Percentiles rank a stretch among this genome's conserved stretches.
Conservation (phyloP, 2,329 filamentous ascomycete genomes). For the Hypoxylon sp. region DNA sequence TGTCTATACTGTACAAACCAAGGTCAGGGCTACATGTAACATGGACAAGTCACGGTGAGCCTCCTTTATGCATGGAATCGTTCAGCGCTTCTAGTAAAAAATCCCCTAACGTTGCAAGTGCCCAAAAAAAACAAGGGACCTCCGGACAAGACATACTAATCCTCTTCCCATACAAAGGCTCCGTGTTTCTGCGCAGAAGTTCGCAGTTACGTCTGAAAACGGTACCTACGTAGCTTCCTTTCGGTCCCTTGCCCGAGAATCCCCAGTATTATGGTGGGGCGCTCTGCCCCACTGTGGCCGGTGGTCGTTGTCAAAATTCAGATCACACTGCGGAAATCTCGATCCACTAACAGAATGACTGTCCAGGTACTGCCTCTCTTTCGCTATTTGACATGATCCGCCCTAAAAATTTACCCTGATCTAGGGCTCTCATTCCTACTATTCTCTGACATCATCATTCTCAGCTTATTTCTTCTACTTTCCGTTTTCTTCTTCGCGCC, state of each 20-base stretch:
- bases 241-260: constrained; percentile 23
- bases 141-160: constrained; percentile 13
- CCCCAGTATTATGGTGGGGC: constrained; percentile 14
- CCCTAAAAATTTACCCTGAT: constrained; percentile 27
- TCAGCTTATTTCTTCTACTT: constrained; percentile 35
- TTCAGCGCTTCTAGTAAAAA: constrained; percentile 5
- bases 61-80: constrained; percentile 1
- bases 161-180: constrained; percentile 3
- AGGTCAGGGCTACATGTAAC: constrained; percentile 5
- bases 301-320: constrained; percentile 16
- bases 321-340: constrained; percentile 22
- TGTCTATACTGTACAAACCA: background rate
- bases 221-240: constrained; percentile 9
- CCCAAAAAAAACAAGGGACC: constrained; percentile 17
- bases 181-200: constrained; percentile 5
- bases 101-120: constrained; percentile 8
- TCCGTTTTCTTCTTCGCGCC: constrained; percentile 22
- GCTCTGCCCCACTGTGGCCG: constrained; percentile 19
- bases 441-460: constrained; percentile 45
- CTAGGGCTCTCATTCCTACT: constrained; percentile 23
- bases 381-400: background rate
- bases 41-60: constrained; percentile 18
- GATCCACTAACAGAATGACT: constrained; percentile 33
- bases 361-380: background rate
- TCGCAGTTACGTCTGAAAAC: constrained; percentile 8